Evolutionary conservation across 2,329 filamentous ascomycete genomes (phyloP).

Genomic region (Pezicula neosporulosa): DNA sequence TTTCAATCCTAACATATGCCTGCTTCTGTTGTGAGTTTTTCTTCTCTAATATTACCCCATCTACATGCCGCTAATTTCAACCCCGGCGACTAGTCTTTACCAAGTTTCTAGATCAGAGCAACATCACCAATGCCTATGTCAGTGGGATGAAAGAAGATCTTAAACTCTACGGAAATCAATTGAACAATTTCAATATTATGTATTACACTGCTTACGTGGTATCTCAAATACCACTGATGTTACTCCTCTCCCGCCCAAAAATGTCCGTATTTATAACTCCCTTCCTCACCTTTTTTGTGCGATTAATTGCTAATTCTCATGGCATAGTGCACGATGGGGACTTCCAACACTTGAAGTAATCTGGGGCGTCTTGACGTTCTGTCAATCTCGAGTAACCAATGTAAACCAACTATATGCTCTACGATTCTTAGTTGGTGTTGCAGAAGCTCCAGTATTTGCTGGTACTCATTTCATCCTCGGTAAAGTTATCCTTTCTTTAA

Average conservation of each 20-base stretch:
- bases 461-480: slow-evolving; percentile 4
- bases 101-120: slow-evolving; percentile 7
- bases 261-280: slow-evolving; percentile 14
- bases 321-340: slow-evolving; percentile 2
- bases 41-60: slow-evolving; percentile 3
- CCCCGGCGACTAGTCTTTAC: neutral
- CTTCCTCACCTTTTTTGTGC: neutral
- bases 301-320: neutral
- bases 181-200: slow-evolving; percentile 22
- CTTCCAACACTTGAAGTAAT: slow-evolving; percentile 8
- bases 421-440: slow-evolving; percentile 50
- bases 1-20: slow-evolving; percentile 36
- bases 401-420: slow-evolving; percentile 39
- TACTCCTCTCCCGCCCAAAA: slow-evolving; percentile 8
- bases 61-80: too few species aligned
- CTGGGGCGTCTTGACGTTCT: slow-evolving; percentile 12
- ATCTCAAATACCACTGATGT: slow-evolving; percentile 10
- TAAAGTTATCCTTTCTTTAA: neutral
- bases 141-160: slow-evolving; percentile 43
- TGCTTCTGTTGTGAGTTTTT: slow-evolving; percentile 33
- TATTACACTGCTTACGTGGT: slow-evolving; percentile 12
- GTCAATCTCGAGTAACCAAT: slow-evolving; percentile 7
- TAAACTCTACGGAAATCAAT: slow-evolving; percentile 37
- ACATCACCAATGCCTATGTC: slow-evolving; percentile 25
- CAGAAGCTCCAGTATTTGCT: slow-evolving; percentile 35